Evolutionary conservation across 352 stramenopile genomes (phyloP), one percentile per base, ranked within the genome.

Genomic region (Phytophthora pluvialis): DNA sequence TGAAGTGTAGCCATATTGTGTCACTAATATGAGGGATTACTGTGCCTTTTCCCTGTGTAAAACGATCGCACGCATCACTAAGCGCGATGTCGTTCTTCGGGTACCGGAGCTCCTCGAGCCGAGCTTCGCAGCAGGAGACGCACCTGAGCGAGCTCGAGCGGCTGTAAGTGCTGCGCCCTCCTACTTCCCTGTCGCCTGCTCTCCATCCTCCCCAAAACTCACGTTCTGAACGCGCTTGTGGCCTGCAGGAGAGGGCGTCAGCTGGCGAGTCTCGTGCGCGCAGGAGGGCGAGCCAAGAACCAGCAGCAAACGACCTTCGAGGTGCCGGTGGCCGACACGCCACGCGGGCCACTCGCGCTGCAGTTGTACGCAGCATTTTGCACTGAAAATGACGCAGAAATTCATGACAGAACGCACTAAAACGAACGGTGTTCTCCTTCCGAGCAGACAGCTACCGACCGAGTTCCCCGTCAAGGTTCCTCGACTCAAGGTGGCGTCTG

Each of bases 301-400:
- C 84, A 91, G 53, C 79, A 92, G 71, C 86, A 95, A 75, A 93
- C 86, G 50, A 90, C 64, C 51, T 95, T 95, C 53, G 87, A 95
- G 48, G 84, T 93, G 45, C 63, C 75, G 12, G 72, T 95, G 15
- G 70, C 68, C 0, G 80, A 94, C 38, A 92, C 86, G 12, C 31
- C 78, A 35, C 76, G 81, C 33, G 81, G 87, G 0, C 66, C 64
- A 39, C 60, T 93, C 1, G 28, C 55, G 11, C 48, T 93, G 56
- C 55, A 77, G 16, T 40, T 94, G 86, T 94, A 65, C 25, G 70
- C 32, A 49, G 12, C 4, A 2, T 40, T 45, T 56, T 47, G 10
- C 5, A 52, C 29, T 38, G 18, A 28, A 60, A 52, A 39, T 25
- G 38, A 13, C 11, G 12, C 8, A 9, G 1, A 25, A 58, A 46